Conservation (phyloP, 2,329 filamentous ascomycete genomes). For the Xylariaceae sp. region DNA sequence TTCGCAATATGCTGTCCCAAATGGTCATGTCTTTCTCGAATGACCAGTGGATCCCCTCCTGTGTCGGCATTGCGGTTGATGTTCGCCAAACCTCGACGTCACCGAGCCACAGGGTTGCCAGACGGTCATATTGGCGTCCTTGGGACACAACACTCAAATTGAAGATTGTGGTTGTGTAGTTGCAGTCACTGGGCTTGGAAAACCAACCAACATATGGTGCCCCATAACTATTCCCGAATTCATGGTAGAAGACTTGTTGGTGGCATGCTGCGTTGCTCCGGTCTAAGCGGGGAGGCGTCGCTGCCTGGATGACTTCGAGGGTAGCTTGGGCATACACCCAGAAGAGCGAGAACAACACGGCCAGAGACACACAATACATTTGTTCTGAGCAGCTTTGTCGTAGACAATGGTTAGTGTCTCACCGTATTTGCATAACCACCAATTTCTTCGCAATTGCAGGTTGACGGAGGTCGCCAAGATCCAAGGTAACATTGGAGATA, state of each 20-base stretch:
- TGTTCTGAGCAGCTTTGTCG: not conserved
- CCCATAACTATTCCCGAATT: conserved; percentile 30
- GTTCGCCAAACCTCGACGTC: conserved; percentile 64
- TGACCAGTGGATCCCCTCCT: conserved; percentile 49
- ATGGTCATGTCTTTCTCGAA: conserved; percentile 63
- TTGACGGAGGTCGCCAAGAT: too few relatives aligned
- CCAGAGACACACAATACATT: conserved; percentile 3
- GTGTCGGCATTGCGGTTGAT: conserved; percentile 61
- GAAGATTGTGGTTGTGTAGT: conserved; percentile 39
- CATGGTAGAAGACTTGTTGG: conserved; percentile 23
- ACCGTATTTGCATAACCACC: too few relatives aligned
- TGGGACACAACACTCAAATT: conserved; percentile 59
- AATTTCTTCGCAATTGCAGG: too few relatives aligned
- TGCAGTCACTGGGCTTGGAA: conserved; percentile 23
- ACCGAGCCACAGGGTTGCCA: conserved; percentile 59
- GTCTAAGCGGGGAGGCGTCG: conserved; percentile 23
- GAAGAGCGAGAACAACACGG: conserved; percentile 1
- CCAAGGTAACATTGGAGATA: too few relatives aligned
- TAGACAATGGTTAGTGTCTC: too few relatives aligned
- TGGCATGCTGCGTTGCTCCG: conserved; percentile 21
- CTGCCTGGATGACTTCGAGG: conserved; percentile 29
- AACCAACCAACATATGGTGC: conserved; percentile 28
- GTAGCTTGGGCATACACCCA: not conserved
- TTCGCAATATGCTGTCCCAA: conserved; percentile 51
- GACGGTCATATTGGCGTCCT: conserved; percentile 60